Conservation (phyloP, 768 basidiomycete species). For the Mycena vitilis region DNA sequence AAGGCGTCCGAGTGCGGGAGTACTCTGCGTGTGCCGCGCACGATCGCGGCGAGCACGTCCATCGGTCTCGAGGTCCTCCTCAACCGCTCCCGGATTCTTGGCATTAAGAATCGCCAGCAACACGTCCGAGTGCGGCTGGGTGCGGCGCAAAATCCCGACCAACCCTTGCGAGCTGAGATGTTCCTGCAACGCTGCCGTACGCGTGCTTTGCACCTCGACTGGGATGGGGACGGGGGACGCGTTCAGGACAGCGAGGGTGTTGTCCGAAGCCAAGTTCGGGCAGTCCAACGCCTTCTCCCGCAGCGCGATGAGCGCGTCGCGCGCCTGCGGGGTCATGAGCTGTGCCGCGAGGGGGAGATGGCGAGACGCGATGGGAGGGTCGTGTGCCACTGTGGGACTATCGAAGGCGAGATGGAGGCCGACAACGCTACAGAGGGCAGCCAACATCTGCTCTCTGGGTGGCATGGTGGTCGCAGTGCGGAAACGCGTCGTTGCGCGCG, state of each 20-base stretch:
- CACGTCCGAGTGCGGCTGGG: too few relatives aligned
- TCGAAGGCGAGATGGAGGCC: not conserved
- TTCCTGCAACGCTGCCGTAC: not conserved
- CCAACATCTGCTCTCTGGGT: not conserved
- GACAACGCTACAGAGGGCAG: not conserved
- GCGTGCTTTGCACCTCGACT: too few relatives aligned
- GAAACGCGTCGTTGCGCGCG: not conserved
- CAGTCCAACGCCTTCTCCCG: not conserved
- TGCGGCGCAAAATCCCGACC: too few relatives aligned
- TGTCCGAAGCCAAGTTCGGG: not conserved
- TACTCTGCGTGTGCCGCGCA: not conserved
- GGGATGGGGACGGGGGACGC: too few relatives aligned
- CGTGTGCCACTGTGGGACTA: not conserved
- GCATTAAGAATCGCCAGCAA: too few relatives aligned
- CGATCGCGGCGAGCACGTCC: too few relatives aligned
- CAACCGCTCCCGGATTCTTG: too few relatives aligned
- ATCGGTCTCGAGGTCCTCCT: too few relatives aligned
- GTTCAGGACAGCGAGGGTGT: too few relatives aligned
- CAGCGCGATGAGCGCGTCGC: constrained; percentile 11
- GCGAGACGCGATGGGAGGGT: too few relatives aligned
- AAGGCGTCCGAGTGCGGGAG: not conserved
- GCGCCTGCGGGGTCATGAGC: constrained; percentile 18
- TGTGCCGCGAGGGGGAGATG: not conserved
- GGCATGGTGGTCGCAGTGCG: not conserved
- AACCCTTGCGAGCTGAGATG: too few relatives aligned